phyloP scores from a whole-genome alignment of 305 asterid species.

The Nicotiana rustica region DNA sequence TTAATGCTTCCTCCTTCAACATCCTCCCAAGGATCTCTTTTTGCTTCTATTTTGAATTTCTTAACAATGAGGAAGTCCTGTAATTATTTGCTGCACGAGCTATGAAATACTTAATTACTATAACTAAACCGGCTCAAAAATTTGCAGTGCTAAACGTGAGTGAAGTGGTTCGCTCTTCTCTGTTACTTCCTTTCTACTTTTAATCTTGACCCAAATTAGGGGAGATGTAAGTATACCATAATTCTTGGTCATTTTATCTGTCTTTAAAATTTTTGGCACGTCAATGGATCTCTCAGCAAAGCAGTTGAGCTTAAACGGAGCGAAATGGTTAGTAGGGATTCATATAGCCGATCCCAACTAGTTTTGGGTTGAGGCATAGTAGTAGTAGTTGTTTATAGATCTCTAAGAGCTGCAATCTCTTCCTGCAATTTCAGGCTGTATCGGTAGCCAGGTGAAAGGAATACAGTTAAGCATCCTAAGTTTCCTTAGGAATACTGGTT shows the following conservation, averaged over 20 bases:
- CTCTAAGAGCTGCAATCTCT: not conserved
- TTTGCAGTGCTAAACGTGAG: not conserved
- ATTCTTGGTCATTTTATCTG: not conserved
- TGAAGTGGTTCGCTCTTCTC: not conserved
- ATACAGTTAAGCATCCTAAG: not conserved
- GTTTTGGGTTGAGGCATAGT: too few relatives aligned
- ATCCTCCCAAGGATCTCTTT: not conserved
- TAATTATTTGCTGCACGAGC: conserved; percentile 9
- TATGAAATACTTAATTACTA: not conserved
- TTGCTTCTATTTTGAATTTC: not conserved
- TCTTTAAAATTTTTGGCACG: not conserved
- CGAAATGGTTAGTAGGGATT: too few relatives aligned
- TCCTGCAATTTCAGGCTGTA: not conserved
- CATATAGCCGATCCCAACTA: too few relatives aligned
- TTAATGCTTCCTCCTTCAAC: not conserved
- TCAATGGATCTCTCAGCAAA: too few relatives aligned
- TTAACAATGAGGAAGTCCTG: conserved; percentile 2
- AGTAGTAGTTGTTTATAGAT: too few relatives aligned
- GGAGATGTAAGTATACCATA: not conserved
- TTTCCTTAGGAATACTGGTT: too few relatives aligned
- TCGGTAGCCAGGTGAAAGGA: not conserved
- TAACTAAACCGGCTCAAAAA: not conserved
- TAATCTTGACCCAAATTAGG: not conserved
- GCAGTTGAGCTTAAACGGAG: too few relatives aligned
- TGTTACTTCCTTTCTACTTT: not conserved